Base-by-base conservation (phyloP, 1,284 basidiomycete genomes). In the Ganoderma lingzhi region DNA sequence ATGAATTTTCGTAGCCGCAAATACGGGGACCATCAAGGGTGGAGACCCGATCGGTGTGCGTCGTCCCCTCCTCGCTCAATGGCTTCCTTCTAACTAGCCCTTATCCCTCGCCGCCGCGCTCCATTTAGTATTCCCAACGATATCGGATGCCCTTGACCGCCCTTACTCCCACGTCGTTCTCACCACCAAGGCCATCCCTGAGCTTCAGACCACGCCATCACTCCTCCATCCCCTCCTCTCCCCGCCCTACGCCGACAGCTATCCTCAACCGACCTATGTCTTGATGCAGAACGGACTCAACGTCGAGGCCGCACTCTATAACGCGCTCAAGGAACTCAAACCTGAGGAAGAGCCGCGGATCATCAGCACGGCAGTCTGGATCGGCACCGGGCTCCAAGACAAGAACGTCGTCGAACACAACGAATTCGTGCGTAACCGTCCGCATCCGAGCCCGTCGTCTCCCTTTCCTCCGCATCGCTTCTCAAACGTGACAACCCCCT, bases 251-350 rank as follows among this genome's bases (percentile, higher is more conserved):
- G 76, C 81, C 3, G 83, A 85, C 6, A 75, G 75, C 19, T 80
- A 85, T 71, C 72, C 80, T 2, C 88, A 90, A 72, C 89, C 88
- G 0, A 86, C 86, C 1, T 92, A 92, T 73, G 88, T 92, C 1
- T 77, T 95, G 17, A 79, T 95, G 58, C 92, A 94, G 81, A 95
- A 96, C 77, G 93, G 94, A 1, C 82, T 96, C 5, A 90, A 88
- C 39, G 88, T 94, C 30, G 93, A 95, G 76, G 82, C 81, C 37
- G 92, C 93, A 68, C 80, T 94, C 39, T 90, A 91, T 74, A 74
- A 85, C 4, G 83, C 86, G 0, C 76, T 91, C 12, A 84, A 86
- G 68, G 74, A 78, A 10, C 77, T 87, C 5, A 70, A 70, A 23
- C 69, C 70, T 5, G 75, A 76, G 1, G 81, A 83, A 17, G 79